phyloP scores from a whole-genome alignment of 2,329 filamentous ascomycete species.

The Fusarium armeniacum region DNA sequence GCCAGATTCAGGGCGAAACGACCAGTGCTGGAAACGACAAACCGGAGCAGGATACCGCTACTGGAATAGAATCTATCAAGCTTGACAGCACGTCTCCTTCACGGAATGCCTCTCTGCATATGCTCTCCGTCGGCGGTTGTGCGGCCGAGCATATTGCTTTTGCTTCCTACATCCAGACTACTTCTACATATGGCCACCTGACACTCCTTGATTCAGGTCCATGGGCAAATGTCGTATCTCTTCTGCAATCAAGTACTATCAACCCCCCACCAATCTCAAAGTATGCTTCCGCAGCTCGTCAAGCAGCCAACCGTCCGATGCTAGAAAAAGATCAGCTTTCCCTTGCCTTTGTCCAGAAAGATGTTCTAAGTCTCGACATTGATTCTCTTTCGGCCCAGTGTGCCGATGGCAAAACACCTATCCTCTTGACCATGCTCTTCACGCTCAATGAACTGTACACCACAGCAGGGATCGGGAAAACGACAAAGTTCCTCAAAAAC shows the following conservation, averaged over 20 bases:
- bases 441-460: conserved; percentile 96
- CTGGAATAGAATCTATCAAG: conserved; percentile 20
- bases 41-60: not conserved
- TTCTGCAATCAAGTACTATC: conserved; percentile 70
- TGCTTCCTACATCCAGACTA: conserved; percentile 59
- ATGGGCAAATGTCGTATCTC: conserved; percentile 75
- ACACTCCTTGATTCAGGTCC: conserved; percentile 85
- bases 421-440: conserved; percentile 87
- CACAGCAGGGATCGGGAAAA: conserved; percentile 76
- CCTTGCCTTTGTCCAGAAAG: conserved; percentile 61
- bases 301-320: conserved; percentile 61
- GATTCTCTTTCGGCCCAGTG: conserved; percentile 54
- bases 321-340: conserved; percentile 57
- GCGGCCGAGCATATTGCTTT: conserved; percentile 73
- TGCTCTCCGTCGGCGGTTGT: conserved; percentile 69
- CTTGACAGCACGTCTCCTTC: conserved; percentile 11
- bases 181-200: conserved; percentile 57
- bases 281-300: conserved; percentile 65
- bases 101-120: conserved; percentile 49
- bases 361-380: conserved; percentile 62
- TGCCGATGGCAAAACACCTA: conserved; percentile 52
- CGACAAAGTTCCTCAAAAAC: conserved; percentile 80
- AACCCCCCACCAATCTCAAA: conserved; percentile 64
- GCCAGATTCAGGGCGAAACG: conserved; percentile 3
- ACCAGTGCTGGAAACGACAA: not conserved